Base-by-base conservation (phyloP, 805 yeast species). In the Candida oleophila region DNA sequence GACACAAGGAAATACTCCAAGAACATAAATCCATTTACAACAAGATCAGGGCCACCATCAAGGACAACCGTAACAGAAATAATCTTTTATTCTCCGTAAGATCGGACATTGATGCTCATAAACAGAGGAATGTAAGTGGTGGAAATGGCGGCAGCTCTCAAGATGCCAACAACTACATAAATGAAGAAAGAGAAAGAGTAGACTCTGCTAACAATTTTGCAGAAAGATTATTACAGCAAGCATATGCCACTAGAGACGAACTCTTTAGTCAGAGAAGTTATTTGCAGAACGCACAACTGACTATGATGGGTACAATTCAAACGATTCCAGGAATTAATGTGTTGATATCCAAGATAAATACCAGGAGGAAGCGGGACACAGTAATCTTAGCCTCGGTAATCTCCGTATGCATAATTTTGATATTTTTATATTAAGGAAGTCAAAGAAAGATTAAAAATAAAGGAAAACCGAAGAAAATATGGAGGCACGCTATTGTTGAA, bases 171-270 rank as follows among this genome's bases (percentile, higher is more conserved):
- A 87, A 82, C 50, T 92, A 92, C 62, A 82, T 88, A 61, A 74
- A 85, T 47, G 83, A 86, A 48, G 99, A 92, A 65, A 66, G 89
- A 5, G 71, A 78, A 34, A 73, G 96, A 42, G 85, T 86, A 16
- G 88, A 87, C 53, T 74, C 75, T 43, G 82, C 94, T 38, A 83
- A 89, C 61, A 74, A 76, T 38, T 71, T 90, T 43, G 88, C 96
- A 14, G 97, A 94, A 61, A 69, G 85, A 38, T 71, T 94, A 48
- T 75, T 92, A 34, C 78, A 78, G n/a, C 91, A 86, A 61, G 98
- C 97, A 1, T 85, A 81, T 68, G 88, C 87, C 54, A 90, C 98
- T 0, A 74, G 98, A 48, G 97, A 91, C 49, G 95, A 88, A 58
- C 77, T 94, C 44, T 54, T 77, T 40, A 74, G 83, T 41, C 99